phyloP scores from a whole-genome alignment of 2,329 filamentous ascomycete genomes.

The Claviceps arundinis region DNA sequence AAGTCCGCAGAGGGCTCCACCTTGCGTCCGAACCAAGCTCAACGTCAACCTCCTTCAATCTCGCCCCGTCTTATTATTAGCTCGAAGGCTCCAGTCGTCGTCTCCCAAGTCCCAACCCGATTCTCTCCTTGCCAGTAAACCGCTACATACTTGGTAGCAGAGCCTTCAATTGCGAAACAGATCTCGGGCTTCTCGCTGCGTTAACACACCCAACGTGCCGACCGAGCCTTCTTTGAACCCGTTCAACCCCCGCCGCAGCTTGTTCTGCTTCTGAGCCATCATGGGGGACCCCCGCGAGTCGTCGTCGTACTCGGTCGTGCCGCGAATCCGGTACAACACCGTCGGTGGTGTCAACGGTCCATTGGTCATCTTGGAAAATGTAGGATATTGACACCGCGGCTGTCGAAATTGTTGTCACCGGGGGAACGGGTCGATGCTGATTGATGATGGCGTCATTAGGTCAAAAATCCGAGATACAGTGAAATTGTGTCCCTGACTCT shows the following conservation, averaged over 20 bases:
- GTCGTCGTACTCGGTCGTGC: conserved; percentile 45
- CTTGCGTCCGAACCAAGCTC: conserved; percentile 23
- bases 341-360: conserved; percentile 96
- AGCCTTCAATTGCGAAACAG: background rate
- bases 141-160: background rate
- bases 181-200: background rate
- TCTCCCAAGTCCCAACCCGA: conserved; percentile 5
- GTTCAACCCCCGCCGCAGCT: conserved; percentile 6
- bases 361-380: conserved; percentile 94
- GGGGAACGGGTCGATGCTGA: background rate
- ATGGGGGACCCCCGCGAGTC: conserved; percentile 46
- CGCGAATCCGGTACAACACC: conserved; percentile 84
- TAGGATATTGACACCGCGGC: conserved; percentile 23
- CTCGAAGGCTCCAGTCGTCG: conserved; percentile 4
- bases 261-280: conserved; percentile 12
- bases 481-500: conserved; percentile 95
- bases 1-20: conserved; percentile 17
- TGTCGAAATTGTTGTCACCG: background rate
- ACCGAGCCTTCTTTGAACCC: background rate
- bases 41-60: conserved; percentile 23
- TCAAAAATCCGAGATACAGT: conserved; percentile 96
- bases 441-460: conserved; percentile 36
- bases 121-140: background rate
- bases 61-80: conserved; percentile 12
- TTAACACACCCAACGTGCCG: background rate